Evolutionary conservation across 2,329 filamentous ascomycete species (phyloP).

Genomic region (Raffaelea albimanens): DNA sequence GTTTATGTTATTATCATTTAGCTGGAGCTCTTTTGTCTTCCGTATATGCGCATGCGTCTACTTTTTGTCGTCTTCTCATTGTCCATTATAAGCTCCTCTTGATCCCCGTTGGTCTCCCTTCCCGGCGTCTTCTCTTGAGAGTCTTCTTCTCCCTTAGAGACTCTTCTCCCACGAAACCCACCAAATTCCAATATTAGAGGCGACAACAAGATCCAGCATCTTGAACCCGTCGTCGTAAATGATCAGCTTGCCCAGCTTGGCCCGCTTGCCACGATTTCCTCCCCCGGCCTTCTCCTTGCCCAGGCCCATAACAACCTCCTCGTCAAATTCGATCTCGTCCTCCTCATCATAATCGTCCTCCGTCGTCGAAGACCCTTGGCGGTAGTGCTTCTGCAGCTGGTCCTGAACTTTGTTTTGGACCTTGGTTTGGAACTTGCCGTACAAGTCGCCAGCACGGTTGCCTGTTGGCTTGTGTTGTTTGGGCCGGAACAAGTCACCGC

Average conservation of each 20-base stretch:
- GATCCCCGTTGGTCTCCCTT: too few species aligned
- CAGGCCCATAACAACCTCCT: constrained; percentile 23
- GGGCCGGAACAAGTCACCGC: constrained; percentile 33
- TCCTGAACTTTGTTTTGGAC: too few species aligned
- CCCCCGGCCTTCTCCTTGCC: constrained; percentile 80
- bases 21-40: background rate
- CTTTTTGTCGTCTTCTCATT: background rate
- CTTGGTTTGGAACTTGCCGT: constrained; percentile 27
- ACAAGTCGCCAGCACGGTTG: constrained; percentile 11
- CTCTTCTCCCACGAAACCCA: constrained; percentile 74
- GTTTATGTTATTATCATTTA: too few species aligned
- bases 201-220: constrained; percentile 89
- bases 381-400: constrained; percentile 28
- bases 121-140: too few species aligned
- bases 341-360: constrained; percentile 27
- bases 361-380: background rate
- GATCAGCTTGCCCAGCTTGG: constrained; percentile 89
- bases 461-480: background rate
- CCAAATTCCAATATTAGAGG: constrained; percentile 87
- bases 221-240: constrained; percentile 83
- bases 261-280: constrained; percentile 73
- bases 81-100: background rate
- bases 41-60: too few species aligned
- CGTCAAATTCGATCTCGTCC: constrained; percentile 20
- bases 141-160: constrained; percentile 16